Percentiles rank a stretch among this genome's conserved stretches.
Evolutionary conservation across 257 asterid genomes (phyloP).

Genomic region (Solanum ahanhuiri): DNA sequence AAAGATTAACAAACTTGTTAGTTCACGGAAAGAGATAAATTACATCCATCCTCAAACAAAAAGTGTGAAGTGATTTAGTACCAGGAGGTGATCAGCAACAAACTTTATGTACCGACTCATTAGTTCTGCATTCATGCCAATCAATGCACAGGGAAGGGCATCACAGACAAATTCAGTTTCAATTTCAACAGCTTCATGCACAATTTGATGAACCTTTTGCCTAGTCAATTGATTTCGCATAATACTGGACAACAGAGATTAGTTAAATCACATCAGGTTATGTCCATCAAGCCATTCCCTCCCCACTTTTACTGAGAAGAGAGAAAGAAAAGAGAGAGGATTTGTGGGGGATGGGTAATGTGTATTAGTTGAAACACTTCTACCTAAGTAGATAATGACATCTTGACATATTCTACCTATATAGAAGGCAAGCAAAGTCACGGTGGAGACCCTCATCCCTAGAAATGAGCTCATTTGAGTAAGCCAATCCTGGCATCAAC

Average conservation of each 20-base stretch:
- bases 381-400: background rate
- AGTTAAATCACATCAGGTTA: background rate
- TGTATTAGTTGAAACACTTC: background rate
- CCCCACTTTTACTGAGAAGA: background rate
- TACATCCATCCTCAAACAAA: background rate
- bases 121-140: slow-evolving; percentile 60
- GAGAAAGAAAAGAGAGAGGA: background rate
- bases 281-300: background rate
- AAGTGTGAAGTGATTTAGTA: slow-evolving; percentile 10
- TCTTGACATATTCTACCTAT: slow-evolving; percentile 24
- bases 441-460: slow-evolving; percentile 89
- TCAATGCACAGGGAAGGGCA: slow-evolving; percentile 77
- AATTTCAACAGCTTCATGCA: slow-evolving; percentile 76
- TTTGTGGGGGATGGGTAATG: background rate
- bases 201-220: slow-evolving; percentile 54
- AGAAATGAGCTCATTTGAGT: slow-evolving; percentile 76
- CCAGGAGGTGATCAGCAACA: slow-evolving; percentile 71
- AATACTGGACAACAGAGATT: slow-evolving; percentile 25
- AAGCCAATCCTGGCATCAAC: slow-evolving; percentile 78
- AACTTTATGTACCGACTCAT: slow-evolving; percentile 70
- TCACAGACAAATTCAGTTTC: slow-evolving; percentile 69
- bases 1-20: background rate
- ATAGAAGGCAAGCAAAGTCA: slow-evolving; percentile 78
- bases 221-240: slow-evolving; percentile 36
- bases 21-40: background rate